Evolutionary conservation across 2,329 filamentous ascomycete genomes (phyloP), one percentile per base, ranked within the genome.

Genomic region (Colletotrichum sansevieriae): DNA sequence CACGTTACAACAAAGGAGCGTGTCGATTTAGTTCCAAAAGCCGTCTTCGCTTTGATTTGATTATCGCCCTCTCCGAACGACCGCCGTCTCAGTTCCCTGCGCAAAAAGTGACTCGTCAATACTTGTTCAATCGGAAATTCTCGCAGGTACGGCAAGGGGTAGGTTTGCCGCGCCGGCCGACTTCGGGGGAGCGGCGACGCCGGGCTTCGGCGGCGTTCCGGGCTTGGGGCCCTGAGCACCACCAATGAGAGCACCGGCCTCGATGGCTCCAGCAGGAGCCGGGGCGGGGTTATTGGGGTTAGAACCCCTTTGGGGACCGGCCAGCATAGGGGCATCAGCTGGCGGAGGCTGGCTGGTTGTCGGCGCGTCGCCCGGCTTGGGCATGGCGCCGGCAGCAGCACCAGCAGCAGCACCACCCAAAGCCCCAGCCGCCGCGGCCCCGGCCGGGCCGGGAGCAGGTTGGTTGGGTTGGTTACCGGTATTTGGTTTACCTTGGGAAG

Each of bases 101-200:
- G 8, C 55, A 60, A 4, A 60, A 60, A 60, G n/a, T 41, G 37
- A 60, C 55, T 60, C 47, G 65, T 68, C 65, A 68, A 60, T 18
- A 18, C 47, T 9, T 20, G 44, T 44, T 68, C 47, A 65, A 20
- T 44, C 47, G 41, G 20, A 12, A 11, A 37, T 60, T 33, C 25
- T 65, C 18, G 54, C 62, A n/a, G 55, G 65, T 15, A 60, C 47
- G 10, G 65, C 61, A 9, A 68, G 54, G 41, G 65, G 65, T 13
- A 65, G n/a, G 1, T 44, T 37, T 3, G 13, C 55, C 9, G 22
- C 54, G 47, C 29, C 47, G 33, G 49, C 46, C 46, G 8, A 22
- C 59, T 62, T 62, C 47, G 59, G 47, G 46, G 44, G 33, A 41
- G 58, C 33, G 29, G 44, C 49, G 49, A 33, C 49, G 1, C 49